Conservation (phyloP, 1,284 basidiomycete genomes). For the Meira miltonrushii region DNA sequence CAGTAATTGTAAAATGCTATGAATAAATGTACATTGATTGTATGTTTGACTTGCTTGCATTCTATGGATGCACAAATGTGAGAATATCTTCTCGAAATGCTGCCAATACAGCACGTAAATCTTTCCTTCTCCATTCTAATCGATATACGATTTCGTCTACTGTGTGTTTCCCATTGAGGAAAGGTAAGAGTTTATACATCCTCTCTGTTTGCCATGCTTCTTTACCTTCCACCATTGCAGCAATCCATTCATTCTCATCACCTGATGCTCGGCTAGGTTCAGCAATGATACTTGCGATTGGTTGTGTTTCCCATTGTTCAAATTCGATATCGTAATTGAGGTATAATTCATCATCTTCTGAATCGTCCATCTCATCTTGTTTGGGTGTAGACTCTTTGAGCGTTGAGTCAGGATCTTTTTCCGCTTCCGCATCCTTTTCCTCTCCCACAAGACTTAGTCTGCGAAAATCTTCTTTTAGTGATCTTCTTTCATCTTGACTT, state of each 20-base stretch:
- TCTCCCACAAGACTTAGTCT: conserved; percentile 16
- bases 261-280: conserved; percentile 76
- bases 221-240: conserved; percentile 74
- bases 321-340: conserved; percentile 24
- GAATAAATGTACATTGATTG: neutral
- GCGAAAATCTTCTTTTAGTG: conserved; percentile 7
- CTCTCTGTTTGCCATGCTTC: conserved; percentile 52
- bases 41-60: neutral
- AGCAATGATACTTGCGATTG: conserved; percentile 59
- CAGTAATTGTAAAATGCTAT: neutral
- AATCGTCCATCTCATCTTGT: conserved; percentile 14
- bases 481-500: neutral
- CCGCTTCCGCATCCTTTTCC: conserved; percentile 3
- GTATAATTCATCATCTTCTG: conserved; percentile 27
- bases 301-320: conserved; percentile 23
- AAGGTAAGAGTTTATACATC: conserved; percentile 38
- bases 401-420: neutral
- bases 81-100: conserved; percentile 34
- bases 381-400: neutral
- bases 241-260: conserved; percentile 70
- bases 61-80: conserved; percentile 42
- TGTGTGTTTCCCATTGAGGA: conserved; percentile 48
- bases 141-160: conserved; percentile 46
- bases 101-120: conserved; percentile 22
- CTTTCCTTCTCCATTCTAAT: conserved; percentile 32